These are phyloP conservation scores for Fagopyrum homotropicum DNA, from an alignment of 148 eudicot species.

Conservation along the genomic window DNA sequence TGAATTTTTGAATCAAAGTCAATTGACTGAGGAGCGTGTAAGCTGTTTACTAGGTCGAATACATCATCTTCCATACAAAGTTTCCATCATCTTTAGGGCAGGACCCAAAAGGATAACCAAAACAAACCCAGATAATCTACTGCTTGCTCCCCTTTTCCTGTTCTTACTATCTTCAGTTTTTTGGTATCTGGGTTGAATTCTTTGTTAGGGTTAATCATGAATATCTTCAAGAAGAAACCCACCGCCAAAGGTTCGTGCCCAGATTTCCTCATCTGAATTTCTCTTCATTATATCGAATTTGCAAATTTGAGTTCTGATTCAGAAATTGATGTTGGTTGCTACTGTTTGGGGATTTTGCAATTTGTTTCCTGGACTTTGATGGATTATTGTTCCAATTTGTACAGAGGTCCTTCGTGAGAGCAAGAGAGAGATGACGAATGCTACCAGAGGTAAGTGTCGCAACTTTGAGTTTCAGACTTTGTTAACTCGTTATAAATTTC, in stretches of 20 bases:
- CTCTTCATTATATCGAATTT: not conserved
- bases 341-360: not conserved
- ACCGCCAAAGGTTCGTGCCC: slow-evolving; percentile 69
- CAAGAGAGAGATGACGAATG: slow-evolving; percentile 85
- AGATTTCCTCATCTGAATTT: slow-evolving; percentile 20
- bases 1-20: not conserved
- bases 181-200: not conserved
- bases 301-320: not conserved
- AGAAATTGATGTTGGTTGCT: not conserved
- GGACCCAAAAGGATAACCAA: not conserved
- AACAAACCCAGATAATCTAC: not conserved
- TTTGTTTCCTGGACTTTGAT: not conserved
- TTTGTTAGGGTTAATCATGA: slow-evolving; percentile 25
- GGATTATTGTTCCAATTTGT: slow-evolving; percentile 6
- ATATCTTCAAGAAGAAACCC: slow-evolving; percentile 71
- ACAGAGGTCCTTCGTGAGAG: slow-evolving; percentile 89
- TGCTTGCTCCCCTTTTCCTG: not conserved
- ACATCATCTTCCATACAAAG: not conserved
- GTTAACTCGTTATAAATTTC: not conserved
- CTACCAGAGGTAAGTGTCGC: slow-evolving; percentile 72
- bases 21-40: not conserved
- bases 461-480: not conserved
- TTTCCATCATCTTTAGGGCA: not conserved
- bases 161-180: not conserved
- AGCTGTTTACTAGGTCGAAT: not conserved